phyloP scores from a whole-genome alignment of 2,329 filamentous ascomycete species.

The Chaetomiaceae sp. region DNA sequence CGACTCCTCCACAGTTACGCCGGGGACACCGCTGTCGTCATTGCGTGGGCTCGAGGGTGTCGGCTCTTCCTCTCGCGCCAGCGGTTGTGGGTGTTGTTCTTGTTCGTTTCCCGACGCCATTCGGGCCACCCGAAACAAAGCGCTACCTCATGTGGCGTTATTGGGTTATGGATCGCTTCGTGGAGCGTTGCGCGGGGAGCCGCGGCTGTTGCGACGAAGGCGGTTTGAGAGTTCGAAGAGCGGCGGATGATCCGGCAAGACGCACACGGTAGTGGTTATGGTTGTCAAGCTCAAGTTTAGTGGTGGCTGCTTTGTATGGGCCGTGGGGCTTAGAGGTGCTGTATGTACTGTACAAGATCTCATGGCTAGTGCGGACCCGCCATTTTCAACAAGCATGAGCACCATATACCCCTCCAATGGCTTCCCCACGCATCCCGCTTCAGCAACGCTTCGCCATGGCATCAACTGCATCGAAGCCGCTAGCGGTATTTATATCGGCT shows the following conservation, averaged over 20 bases:
- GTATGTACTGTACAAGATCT: no score
- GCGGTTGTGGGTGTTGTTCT: slow-evolving; percentile 4
- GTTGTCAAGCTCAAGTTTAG: no score
- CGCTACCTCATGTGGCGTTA: slow-evolving; percentile 2
- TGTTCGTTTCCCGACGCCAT: slow-evolving; percentile 21
- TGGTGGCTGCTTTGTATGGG: no score
- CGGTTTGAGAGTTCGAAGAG: not conserved
- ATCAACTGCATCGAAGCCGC: not conserved
- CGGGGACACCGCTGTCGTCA: not conserved
- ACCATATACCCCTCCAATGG: no score
- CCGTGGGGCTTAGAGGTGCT: no score
- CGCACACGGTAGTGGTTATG: no score
- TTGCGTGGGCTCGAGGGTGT: not conserved
- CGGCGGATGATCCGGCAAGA: not conserved
- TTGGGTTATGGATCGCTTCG: not conserved
- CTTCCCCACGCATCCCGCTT: no score
- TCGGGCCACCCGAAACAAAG: slow-evolving; percentile 10
- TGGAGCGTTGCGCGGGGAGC: not conserved
- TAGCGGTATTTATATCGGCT: not conserved
- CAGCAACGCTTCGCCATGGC: no score
- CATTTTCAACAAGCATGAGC: no score
- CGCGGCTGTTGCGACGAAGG: not conserved
- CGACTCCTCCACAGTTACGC: not conserved
- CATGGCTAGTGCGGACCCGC: no score
- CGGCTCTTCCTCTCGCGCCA: slow-evolving; percentile 12